Conservation (phyloP, 345 rosid species). For the Salix viminalis region DNA sequence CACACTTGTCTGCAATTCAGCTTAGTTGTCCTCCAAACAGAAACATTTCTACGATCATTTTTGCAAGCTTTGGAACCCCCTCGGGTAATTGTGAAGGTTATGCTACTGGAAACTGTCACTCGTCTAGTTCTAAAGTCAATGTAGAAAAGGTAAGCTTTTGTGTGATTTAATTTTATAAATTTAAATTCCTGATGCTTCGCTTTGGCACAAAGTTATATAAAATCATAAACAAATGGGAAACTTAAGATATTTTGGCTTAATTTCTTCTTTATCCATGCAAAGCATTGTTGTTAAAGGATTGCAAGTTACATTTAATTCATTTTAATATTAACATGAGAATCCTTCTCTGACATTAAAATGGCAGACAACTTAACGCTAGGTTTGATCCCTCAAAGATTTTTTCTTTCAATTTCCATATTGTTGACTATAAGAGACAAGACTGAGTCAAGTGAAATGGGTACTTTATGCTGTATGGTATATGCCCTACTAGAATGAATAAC, state of each 20-base stretch:
- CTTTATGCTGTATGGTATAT: no score
- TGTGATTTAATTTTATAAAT: neutral
- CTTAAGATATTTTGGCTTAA: no score
- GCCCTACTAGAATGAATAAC: no score
- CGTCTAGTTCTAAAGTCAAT: slow-evolving; percentile 35
- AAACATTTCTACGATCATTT: slow-evolving; percentile 38
- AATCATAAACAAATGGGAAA: no score
- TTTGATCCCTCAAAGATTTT: neutral
- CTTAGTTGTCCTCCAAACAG: slow-evolving; percentile 35
- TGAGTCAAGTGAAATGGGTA: no score
- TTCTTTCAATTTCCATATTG: neutral
- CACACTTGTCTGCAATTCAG: slow-evolving; percentile 28
- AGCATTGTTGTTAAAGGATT: no score
- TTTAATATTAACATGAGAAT: no score
- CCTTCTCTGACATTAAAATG: no score
- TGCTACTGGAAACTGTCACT: slow-evolving; percentile 46
- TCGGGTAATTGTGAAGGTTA: slow-evolving; percentile 41
- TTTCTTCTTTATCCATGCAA: no score
- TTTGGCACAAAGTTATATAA: no score
- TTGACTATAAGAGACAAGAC: neutral
- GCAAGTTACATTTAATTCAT: no score
- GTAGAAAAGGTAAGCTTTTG: slow-evolving; percentile 39
- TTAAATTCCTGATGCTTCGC: neutral
- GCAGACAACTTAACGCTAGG: neutral
- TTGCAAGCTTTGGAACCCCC: slow-evolving; percentile 56